Evolutionary conservation across 2,329 filamentous ascomycete species (phyloP).

Genomic region (Gyromitra esculenta): DNA sequence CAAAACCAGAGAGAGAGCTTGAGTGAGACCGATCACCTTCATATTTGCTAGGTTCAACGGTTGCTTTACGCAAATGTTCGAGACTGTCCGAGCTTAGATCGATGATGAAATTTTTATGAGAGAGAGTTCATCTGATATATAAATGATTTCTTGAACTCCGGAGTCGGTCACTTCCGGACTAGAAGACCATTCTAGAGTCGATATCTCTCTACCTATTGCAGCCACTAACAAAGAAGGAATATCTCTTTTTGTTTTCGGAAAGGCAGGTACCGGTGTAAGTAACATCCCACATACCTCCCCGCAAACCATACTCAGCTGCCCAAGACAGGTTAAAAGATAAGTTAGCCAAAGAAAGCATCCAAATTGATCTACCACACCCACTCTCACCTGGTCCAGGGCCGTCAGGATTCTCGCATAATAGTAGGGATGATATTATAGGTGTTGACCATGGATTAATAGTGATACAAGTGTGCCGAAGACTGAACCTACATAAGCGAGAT

Average conservation of each 20-base stretch:
- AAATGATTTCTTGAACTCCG: not conserved
- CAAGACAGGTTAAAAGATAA: not conserved
- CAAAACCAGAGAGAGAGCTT: conserved; percentile 8
- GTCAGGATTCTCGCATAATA: not conserved
- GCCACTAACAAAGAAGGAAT: not conserved
- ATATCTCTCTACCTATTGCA: not conserved
- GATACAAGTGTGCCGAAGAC: not conserved
- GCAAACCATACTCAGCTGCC: not conserved
- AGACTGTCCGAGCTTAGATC: not conserved
- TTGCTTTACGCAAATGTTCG: not conserved
- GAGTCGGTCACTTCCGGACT: not conserved
- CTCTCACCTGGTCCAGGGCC: not conserved
- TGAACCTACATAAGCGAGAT: conserved; percentile 5
- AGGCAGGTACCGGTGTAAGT: too few species aligned
- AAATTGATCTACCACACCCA: not conserved
- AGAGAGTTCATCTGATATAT: conserved; percentile 1
- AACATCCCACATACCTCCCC: not conserved
- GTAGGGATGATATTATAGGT: not conserved
- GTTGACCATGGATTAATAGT: not conserved
- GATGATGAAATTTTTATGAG: not conserved
- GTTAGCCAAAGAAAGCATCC: not conserved
- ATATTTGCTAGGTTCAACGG: conserved; percentile 17
- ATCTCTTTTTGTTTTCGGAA: not conserved
- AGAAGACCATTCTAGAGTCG: not conserved
- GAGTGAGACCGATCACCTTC: conserved; percentile 19